Evolutionary conservation across 139 green algal species (phyloP).

Genomic region (Diplosphaera chodatii): DNA sequence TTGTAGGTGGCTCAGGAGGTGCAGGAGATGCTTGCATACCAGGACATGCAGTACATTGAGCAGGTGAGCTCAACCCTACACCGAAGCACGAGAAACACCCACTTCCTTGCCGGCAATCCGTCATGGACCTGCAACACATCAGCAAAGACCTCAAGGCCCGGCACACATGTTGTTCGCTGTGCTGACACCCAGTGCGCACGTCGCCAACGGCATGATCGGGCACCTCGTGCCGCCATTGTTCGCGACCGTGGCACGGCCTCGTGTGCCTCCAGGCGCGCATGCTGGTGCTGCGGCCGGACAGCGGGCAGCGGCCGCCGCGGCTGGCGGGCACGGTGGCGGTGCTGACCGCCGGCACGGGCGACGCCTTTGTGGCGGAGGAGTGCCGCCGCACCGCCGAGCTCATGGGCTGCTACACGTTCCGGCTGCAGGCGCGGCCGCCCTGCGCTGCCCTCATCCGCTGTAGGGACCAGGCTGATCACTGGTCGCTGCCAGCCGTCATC

Average conservation of each 20-base stretch:
- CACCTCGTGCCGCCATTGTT: no score
- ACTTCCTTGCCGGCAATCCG: no score
- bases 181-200: no score
- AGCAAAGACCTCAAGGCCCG: no score
- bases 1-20: conserved; percentile 16
- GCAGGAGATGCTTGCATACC: conserved; percentile 9
- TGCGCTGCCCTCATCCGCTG: no score
- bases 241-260: conserved; percentile 3
- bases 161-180: no score
- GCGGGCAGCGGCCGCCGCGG: conserved; percentile 7
- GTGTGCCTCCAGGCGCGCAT: conserved; percentile 12
- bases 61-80: neutral
- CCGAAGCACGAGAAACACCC: no score
- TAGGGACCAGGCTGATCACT: no score
- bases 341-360: conserved; percentile 58
- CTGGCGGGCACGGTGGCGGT: conserved; percentile 68
- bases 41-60: conserved; percentile 43
- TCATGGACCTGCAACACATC: no score
- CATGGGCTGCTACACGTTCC: conserved; percentile 54
- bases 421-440: neutral
- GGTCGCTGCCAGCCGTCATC: no score
- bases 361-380: conserved; percentile 56
- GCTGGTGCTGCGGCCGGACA: conserved; percentile 20
- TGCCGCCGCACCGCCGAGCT: conserved; percentile 54
- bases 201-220: no score